Evolutionary conservation across 352 stramenopile species (phyloP), one percentile per base, ranked within the genome.

Genomic region (Globisporangium paddicum): DNA sequence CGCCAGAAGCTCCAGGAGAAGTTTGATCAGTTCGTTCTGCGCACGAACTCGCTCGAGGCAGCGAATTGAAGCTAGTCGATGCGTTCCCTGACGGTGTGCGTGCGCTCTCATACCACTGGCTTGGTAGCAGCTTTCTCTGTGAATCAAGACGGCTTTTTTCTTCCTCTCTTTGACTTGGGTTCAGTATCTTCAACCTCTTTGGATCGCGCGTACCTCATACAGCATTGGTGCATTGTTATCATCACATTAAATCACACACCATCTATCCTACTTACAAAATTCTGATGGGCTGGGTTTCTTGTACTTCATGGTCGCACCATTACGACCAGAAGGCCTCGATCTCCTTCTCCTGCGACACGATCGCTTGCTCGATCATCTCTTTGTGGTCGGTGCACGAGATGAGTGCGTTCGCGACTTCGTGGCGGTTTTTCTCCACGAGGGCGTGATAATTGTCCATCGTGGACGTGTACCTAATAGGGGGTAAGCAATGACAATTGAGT

Each of bases 1-100:
- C 81, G 85, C 25, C 82, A 92, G 69, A 89, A 90, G 66, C 67
- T 95, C 25, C 85, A 93, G 63, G 79, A 95, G 64, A 82, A 85
- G 55, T 95, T 95, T 55, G 78, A 95, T 62, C 79, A 90, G 55
- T 87, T 95, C 51, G 81, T 95, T 48, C 57, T 86, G 64, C 84
- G 84, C 51, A 78, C 79, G 25, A 89, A 75, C 55, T 84, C 79
- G 40, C 60, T 68, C 11, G 68, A 62, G 18, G 60, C 54, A 26
- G 59, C 64, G 23, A 60, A 66, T 51, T 60, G 26, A 65, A 5
- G 23, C 37, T 42, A 42, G 37, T 16, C 16, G 16, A 32, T 6
- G 28, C 28, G 28, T 32, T 32, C 28, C 6, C 28, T 6, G 28
- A 32, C 28, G 16, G 16, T 10, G 35, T 18, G 35, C 11, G 38